Evolutionary conservation across 73 alveolate genomes (phyloP), one percentile per base, ranked within the genome.

Genomic region (Diophrys appendiculata): DNA sequence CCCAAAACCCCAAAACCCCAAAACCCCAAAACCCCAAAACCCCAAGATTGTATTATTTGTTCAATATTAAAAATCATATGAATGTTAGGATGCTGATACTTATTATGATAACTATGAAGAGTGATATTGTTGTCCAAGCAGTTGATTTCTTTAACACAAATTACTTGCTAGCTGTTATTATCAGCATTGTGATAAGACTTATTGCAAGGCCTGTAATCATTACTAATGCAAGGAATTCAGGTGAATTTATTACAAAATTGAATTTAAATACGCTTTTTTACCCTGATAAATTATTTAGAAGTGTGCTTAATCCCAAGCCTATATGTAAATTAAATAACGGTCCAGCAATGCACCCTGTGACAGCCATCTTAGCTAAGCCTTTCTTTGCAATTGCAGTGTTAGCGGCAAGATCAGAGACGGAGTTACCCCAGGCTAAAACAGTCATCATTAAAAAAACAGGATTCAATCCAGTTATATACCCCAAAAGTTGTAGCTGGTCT

Each of bases 261-360:
- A n/a, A n/a, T n/a, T n/a, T n/a, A n/a, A n/a, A n/a, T n/a, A n/a
- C n/a, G n/a, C n/a, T n/a, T n/a, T n/a, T n/a, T n/a, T n/a, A n/a
- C n/a, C n/a, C n/a, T n/a, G n/a, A n/a, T n/a, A n/a, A n/a, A n/a
- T 70, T 29, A 18, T 70, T 70, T 1, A 70, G 34, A 24, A 70
- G 25, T 3, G 34, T n/a, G 30, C 78, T 70, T 29, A 33, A 33
- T 13, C 99, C 99, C 30, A 97, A 88, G 1, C 99, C 99, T 8
- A 97, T 56, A 65, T 94, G 91, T 34, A 92, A 73, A 84, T 97
- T 97, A 80, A 97, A 97, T 26, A 97, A 75, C 14, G 98, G 97
- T 29, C 99, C 99, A 0, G 99, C 97, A 75, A 94, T 94, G 77
- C 99, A 97, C 28, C 98, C 99, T 33, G 99, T 92, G 29, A 97